Base-by-base conservation (phyloP, 129 eudicot genomes). In the Flaveria robusta region DNA sequence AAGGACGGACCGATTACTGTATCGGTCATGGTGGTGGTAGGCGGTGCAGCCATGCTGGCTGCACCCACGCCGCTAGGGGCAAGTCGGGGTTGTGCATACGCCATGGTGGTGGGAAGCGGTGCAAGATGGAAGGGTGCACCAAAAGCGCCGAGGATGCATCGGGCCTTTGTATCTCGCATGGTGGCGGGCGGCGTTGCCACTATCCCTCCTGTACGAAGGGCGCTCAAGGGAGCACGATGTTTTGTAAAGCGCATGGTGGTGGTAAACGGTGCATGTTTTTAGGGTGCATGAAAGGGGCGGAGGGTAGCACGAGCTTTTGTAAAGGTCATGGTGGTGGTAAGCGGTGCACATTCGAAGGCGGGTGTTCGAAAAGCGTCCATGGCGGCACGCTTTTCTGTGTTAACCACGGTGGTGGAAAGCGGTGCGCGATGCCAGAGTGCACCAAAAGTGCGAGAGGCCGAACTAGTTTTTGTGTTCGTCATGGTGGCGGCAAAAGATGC, bases 261-360 rank as follows among this genome's bases (percentile, higher is more conserved):
- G 98, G 98, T 3, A 93, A 87, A 78, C 54, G 98, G 63, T 93
- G 98, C 72, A 87, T 89, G 1, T 84, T 63, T 75, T 65, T 76
- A 50, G 97, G 96, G 77, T 94, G 98, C 73, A 84, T 72, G 1
- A 94, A 87, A 70, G 98, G 97, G 24, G 98, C 98, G 0, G 98
- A 94, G 74, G 98, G 98, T 45, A 91, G 91, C 80, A 94, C 97
- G 13, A 82, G 66, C 3, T 87, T 91, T 9, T 94, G 98, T 45
- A 94, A 94, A 85, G 98, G 86, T 3, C 98, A 94, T n/a, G 98
- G 98, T 39, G 98, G 98, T 1, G 98, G 98, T 7, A 94, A 91
- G 49, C 71, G 96, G 64, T 94, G 98, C 71, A 78, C 96, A 0
- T 91, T 80, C 47, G 86, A 88, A 69, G 96, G 93, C 19, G 96